Evolutionary conservation across 2,329 filamentous ascomycete species (phyloP), one percentile per base, ranked within the genome.

Genomic region (Paecilomyces niveus): DNA sequence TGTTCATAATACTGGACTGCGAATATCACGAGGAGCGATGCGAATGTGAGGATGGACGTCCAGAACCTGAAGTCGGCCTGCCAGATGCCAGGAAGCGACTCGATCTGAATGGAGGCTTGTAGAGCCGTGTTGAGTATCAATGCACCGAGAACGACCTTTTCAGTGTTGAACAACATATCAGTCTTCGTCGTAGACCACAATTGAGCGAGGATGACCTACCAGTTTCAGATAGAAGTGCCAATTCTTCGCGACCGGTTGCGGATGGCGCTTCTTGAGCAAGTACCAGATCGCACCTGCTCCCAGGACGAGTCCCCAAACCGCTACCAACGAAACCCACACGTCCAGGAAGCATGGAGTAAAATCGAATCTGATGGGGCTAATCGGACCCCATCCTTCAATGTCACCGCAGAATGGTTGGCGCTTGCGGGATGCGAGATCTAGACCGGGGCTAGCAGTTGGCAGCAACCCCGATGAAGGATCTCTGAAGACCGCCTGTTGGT

Each of bases 321-420:
- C 90, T 29, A 96, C 89, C 1, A 82, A 77, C 33, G 89, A 85
- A 59, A 97, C 85, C 85, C 90, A 92, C 22, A 96, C 85, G 72
- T 99, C 95, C 68, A 97, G 86, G 72, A 99, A 99, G 79, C 94
- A 99, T 49, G 94, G 93, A 15, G 94, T 97, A 69, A 99, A 92
- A 77, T 99, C 94, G 75, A 91, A 97, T 73, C 93, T 84, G 65
- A 86, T 81, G 35, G 87, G 86, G 75, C 92, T 97, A 71, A 99
- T 72, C 22, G 94, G 94, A 1, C 95, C 95, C 94, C 94, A 99
- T 68, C 94, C 95, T 76, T 97, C 93, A 57, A 82, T 80, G 76
- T 96, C 94, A 73, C 89, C 85, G 77, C 93, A 97, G 74, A 97
- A 80, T 59, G 90, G 86, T 72, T 95, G 89, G 59, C 65, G 66